Conservation (phyloP, 23 red algal species). For the Gracilaria gracilis region DNA sequence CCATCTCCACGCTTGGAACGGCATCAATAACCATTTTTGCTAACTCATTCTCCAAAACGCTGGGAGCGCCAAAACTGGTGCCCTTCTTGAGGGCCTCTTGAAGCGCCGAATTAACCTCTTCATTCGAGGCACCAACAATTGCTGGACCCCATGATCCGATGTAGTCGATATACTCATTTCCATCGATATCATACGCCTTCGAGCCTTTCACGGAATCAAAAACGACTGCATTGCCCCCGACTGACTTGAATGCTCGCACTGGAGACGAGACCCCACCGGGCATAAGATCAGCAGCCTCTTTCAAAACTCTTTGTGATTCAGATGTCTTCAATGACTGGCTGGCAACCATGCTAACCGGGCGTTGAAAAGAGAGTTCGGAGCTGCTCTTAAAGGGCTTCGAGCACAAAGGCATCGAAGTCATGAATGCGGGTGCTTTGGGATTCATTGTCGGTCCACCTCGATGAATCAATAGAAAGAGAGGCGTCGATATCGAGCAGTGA, state of each 20-base stretch:
- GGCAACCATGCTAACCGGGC: slow-evolving; percentile 65
- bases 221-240: slow-evolving; percentile 93
- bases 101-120: slow-evolving; percentile 93
- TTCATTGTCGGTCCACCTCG: neutral
- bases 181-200: slow-evolving; percentile 95
- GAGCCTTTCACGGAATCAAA: slow-evolving; percentile 95
- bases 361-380: slow-evolving; percentile 13
- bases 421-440: slow-evolving; percentile 24
- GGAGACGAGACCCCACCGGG: slow-evolving; percentile 96
- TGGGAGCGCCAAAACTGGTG: slow-evolving; percentile 96
- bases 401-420: slow-evolving; percentile 28
- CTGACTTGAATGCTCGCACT: slow-evolving; percentile 96
- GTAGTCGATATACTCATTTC: slow-evolving; percentile 99
- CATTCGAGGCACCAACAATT: slow-evolving; percentile 93
- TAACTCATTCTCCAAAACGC: slow-evolving; percentile 92
- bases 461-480: neutral
- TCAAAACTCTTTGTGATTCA: slow-evolving; percentile 79
- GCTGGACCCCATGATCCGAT: slow-evolving; percentile 98
- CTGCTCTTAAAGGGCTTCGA: neutral
- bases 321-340: slow-evolving; percentile 82
- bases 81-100: slow-evolving; percentile 85
- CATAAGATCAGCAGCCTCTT: slow-evolving; percentile 92
- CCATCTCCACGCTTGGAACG: slow-evolving; percentile 95
- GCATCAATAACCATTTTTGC: slow-evolving; percentile 95
- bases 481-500: neutral